Base-by-base conservation (phyloP, 1,284 basidiomycete genomes). In the Dichomitus squalens region DNA sequence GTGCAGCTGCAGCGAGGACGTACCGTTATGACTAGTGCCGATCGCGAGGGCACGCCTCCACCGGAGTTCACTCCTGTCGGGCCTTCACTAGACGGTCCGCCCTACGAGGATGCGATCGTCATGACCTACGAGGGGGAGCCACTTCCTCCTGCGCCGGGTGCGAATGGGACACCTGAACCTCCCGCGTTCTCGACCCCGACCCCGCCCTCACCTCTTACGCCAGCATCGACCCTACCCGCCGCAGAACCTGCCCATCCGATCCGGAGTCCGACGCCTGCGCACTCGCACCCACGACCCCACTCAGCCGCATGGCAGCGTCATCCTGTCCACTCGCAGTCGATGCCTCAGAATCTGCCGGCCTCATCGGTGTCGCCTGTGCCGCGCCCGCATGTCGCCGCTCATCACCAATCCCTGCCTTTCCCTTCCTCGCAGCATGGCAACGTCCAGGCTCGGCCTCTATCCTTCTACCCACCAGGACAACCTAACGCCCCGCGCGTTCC, bases 11-110 rank as follows among this genome's bases (percentile, higher is more conserved):
- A 51, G 16, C 52, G 58, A 12, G 58, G 55, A 9, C 43, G 56
- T 20, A 56, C 61, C 7, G 58, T 63, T 5, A 52, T 54, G 33
- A 57, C 58, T 50, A 33, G 46, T 20, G 49, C 52, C 23, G 58
- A 57, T 3, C 64, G 66, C 14, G 55, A 60, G 31, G 64, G 64
- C 14, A 68, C 72, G 3, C 73, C 77, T 3, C 80, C 79, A 12
- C 79, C 80, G 4, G 73, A 76, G 11, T 82, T 82, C 66, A 69
- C 75, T 7, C 54, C 74, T 0, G 66, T 73, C 7, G 76, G 71
- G 5, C 73, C 75, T 2, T 74, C 72, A 11, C 66, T 75, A 11
- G 78, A 79, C 63, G 76, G 75, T 1, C 74, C 75, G 0, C 70
- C 75, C 2, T 77, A 74, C 57, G 76, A 76, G 41, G 20, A 31